Evolutionary conservation across 169 alveolate genomes (phyloP), one percentile per base, ranked within the genome.

Genomic region (Plasmodium cynomolgi): DNA sequence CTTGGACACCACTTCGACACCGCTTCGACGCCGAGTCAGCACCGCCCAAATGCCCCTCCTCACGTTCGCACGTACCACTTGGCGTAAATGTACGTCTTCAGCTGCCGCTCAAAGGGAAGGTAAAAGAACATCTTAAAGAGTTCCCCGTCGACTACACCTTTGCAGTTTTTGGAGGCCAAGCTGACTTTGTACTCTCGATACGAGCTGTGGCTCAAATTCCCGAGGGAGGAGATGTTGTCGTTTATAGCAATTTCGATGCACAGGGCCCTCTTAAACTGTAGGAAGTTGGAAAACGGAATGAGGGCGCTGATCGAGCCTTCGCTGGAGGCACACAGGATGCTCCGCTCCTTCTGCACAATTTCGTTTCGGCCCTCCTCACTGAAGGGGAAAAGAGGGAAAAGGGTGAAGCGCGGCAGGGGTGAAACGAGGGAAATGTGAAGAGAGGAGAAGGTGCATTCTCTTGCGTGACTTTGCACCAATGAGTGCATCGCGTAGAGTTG

Each of bases 311-410:
- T 86, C 26, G 93, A 75, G 13, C 93, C 93, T 75, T 86, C 93
- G 34, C 86, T 86, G 29, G 93, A 86, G 58, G 93, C 93, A 44
- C 93, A 86, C 41, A 86, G 31, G 29, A 86, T 86, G 34, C 93
- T 72, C 6, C 39, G 81, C n/a, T 44, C 81, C 68, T 86, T 86
- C 68, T 33, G 15, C n/a, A 86, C 26, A 47, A 86, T 86, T 13
- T 33, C 80, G 68, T 86, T 31, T 75, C 41, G 33, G 39, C 17
- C 31, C 29, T 86, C 84, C 20, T 75, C 93, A 4, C 92, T 84
- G 71, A 11, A 23, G 54, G 56, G 29, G n/a, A 9, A 7, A 31
- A 80, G 1, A 8, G 13, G 23, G 23, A 2, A 50, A 0, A 17
- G 1, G 62, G 3, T 50, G 62, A 50, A 17, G 62, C 8, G 23